Conservation (phyloP, 805 yeast genomes). For the Clavispora fructus region DNA sequence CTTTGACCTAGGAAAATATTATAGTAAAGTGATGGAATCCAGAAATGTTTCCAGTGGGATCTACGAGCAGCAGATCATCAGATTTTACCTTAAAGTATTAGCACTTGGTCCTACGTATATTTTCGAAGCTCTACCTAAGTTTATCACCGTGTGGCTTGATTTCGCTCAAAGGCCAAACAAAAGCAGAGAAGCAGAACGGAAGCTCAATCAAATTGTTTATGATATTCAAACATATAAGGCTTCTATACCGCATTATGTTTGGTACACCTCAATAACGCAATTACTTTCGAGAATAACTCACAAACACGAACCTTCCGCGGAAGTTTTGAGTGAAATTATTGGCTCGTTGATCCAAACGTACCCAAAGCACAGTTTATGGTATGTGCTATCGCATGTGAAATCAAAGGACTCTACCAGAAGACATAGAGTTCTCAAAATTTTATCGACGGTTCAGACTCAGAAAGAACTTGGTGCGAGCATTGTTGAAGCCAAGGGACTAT, state of each 20-base stretch:
- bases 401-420: slow-evolving; percentile 40
- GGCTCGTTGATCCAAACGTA: slow-evolving; percentile 54
- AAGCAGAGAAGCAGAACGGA: slow-evolving; percentile 27
- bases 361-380: slow-evolving; percentile 86
- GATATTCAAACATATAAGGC: slow-evolving; percentile 41
- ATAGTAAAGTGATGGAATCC: slow-evolving; percentile 69
- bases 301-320: slow-evolving; percentile 49
- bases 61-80: slow-evolving; percentile 51
- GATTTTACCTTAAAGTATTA: slow-evolving; percentile 54
- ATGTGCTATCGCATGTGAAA: slow-evolving; percentile 62
- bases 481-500: slow-evolving; percentile 27
- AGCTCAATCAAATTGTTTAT: slow-evolving; percentile 43
- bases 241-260: slow-evolving; percentile 47
- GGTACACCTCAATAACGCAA: slow-evolving; percentile 87
- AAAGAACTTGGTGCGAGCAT: slow-evolving; percentile 13
- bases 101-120: slow-evolving; percentile 59
- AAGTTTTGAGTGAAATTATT: slow-evolving; percentile 53
- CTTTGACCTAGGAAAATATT: slow-evolving; percentile 75
- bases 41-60: slow-evolving; percentile 46
- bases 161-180: slow-evolving; percentile 39
- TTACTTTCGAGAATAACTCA: slow-evolving; percentile 74
- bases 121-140: slow-evolving; percentile 82
- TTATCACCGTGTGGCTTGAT: slow-evolving; percentile 89
- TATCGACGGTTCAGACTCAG: slow-evolving; percentile 14
- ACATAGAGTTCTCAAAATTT: slow-evolving; percentile 22